Evolutionary conservation across 1,284 basidiomycete species (phyloP), one percentile per base, ranked within the genome.

Genomic region (Puccinia brachypodii): DNA sequence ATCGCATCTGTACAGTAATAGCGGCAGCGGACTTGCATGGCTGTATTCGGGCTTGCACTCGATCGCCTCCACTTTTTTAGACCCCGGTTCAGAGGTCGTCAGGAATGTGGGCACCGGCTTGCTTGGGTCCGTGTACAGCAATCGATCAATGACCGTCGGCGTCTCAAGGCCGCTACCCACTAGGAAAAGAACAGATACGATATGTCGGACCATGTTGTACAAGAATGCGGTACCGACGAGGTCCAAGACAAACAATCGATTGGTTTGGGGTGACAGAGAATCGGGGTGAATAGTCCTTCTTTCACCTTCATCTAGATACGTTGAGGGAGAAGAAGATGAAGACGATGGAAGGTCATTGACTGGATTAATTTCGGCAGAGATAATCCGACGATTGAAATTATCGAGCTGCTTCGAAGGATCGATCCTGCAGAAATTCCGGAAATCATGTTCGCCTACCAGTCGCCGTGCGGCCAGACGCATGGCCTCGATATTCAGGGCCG

Each of bases 141-240:
- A 88, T 14, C 92, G 89, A 22, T 90, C 89, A 25, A 98, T 88
- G 78, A 97, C 88, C 3, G 88, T 88, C 0, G 94, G 92, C 0
- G 88, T 85, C 86, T 99, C 97, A 56, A 96, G 89, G 0, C 92
- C 90, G 0, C 92, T 87, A 4, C 96, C 96, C 74, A 98, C 90
- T 76, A 98, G 90, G 87, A 99, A 94, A 19, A 99, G 89, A 69
- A 97, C 87, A 1, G 94, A 93, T 90, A 98, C 93, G 87, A 98
- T 98, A 86, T 98, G 94, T 60, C 96, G 90, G 14, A 99, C 97
- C 89, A 98, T 96, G 87, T 99, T 95, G 87, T 97, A 99, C 60
- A 99, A 88, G 86, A 98, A 98, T 0, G 95, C 96, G 0, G 90
- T 92, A 0, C 96, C 96, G 58, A 92, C 88, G 50, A 98, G 90